These are phyloP conservation scores for Aspergillus avenaceus DNA, from an alignment of 495 filamentous ascomycete species.

Conservation along the genomic window DNA sequence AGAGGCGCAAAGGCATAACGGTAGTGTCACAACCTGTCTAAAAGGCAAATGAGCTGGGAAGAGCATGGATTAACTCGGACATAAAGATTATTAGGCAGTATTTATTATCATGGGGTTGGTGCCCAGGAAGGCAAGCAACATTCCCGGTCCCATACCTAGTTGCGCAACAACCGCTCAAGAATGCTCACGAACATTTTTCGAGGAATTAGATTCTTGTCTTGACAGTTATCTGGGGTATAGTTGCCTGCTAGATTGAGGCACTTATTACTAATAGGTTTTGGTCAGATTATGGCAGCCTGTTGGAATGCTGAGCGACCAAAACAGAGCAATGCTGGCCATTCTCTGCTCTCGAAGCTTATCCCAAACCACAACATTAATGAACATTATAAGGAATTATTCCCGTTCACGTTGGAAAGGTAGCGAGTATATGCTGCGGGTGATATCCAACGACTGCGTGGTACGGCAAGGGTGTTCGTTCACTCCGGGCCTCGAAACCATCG, in stretches of 20 bases:
- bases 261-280: neutral
- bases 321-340: neutral
- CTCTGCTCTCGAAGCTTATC: neutral
- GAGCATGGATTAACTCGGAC: too few species aligned
- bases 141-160: neutral
- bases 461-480: neutral
- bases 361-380: neutral
- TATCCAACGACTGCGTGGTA: neutral
- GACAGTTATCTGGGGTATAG: neutral
- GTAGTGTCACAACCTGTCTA: too few species aligned
- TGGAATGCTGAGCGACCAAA: neutral
- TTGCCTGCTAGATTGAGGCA: neutral
- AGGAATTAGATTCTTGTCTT: neutral
- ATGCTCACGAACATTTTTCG: neutral
- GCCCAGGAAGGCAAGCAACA: too few species aligned
- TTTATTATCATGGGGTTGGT: too few species aligned
- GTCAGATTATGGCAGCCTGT: neutral
- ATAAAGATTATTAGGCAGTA: too few species aligned
- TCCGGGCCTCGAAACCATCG: too few species aligned
- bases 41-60: too few species aligned
- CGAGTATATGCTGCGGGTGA: too few species aligned
- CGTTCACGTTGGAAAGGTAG: too few species aligned
- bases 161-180: neutral
- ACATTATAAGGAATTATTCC: neutral
- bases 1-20: too few species aligned